phyloP scores from a whole-genome alignment of 352 stramenopile species.

The Globisporangium sylvaticum region DNA sequence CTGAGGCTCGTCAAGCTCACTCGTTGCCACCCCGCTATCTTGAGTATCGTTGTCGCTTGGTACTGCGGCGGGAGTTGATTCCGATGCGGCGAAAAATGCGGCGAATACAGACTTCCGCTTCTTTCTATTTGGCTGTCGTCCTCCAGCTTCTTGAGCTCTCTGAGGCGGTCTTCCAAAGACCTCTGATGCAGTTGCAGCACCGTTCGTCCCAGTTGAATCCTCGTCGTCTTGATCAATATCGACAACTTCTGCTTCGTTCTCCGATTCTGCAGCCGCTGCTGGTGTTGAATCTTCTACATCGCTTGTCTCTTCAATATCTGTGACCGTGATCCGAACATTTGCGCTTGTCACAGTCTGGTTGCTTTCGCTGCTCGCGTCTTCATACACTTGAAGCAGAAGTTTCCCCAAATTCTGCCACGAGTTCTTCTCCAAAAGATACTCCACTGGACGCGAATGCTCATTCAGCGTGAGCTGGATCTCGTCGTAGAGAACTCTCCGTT shows the following conservation, averaged over 20 bases:
- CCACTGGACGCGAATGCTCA: constrained; percentile 14
- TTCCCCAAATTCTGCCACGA: constrained; percentile 57
- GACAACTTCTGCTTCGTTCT: neutral
- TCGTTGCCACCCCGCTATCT: constrained; percentile 27
- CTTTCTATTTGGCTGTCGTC: constrained; percentile 5
- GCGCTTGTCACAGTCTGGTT: constrained; percentile 18
- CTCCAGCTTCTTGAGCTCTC: neutral
- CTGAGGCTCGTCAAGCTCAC: constrained; percentile 24
- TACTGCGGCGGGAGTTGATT: neutral
- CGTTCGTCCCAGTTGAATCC: neutral
- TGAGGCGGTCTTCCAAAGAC: neutral
- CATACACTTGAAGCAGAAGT: constrained; percentile 57
- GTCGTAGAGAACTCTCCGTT: constrained; percentile 23
- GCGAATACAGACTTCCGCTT: constrained; percentile 7
- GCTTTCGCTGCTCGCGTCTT: constrained; percentile 41
- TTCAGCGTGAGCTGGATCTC: constrained; percentile 20
- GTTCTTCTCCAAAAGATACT: constrained; percentile 37
- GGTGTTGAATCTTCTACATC: neutral
- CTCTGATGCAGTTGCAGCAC: neutral
- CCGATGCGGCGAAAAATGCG: constrained; percentile 1
- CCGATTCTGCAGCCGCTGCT: neutral
- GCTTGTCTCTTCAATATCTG: constrained; percentile 10
- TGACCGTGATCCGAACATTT: constrained; percentile 24
- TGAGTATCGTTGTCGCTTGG: constrained; percentile 43
- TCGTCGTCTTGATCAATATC: neutral